Evolutionary conservation across 495 filamentous ascomycete species (phyloP), one percentile per base, ranked within the genome.

Genomic region (Baudoinia panamericana): DNA sequence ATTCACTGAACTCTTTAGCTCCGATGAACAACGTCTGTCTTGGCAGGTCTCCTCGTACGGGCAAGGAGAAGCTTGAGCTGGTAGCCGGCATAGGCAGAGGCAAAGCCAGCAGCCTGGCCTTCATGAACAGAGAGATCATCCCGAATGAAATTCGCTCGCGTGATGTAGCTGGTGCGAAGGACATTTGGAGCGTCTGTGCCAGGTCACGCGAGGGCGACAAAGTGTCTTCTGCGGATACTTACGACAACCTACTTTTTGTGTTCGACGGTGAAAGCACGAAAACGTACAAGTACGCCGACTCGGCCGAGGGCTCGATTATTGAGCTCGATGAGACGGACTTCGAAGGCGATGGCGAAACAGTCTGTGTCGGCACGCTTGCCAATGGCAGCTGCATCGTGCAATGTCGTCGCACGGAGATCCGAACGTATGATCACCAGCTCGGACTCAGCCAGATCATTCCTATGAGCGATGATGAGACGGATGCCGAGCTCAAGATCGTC

Each of bases 401-500:
- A 54, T 75, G 93, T 12, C 64, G 92, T 25, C 78, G 73, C 45
- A 80, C 73, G 21, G 86, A 95, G 50, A 73, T 97, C 11, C 69
- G 86, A 31, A 82, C 75, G 41, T 96, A 92, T 53, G 86, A 95
- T 18, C 7, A 42, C 87, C 84, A 93, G 55, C 65, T 96, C 32
- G 78, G 78, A 8, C 68, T 99, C 25, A 70, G 75, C 30, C 87
- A 96, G 54, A 95, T 96, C 22, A 71, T 93, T 40, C 84, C 85
- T 2, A 77, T 95, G 64, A 71, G 75, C 40, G 88, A 96, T 46
- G 90, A 94, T 50, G 82, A 83, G 32, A 84, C 75, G 0, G 85
- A 77, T 15, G 71, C 70, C 9, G 77, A 78, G 46, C 75, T 82
- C 4, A 68, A 75, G 26, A 78, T 87, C 19, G 62, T 84, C 28